Percentiles rank a stretch among this genome's conserved stretches.
Conservation (phyloP, 179 eudicot genomes). For the Sideroxylon spinosum region DNA sequence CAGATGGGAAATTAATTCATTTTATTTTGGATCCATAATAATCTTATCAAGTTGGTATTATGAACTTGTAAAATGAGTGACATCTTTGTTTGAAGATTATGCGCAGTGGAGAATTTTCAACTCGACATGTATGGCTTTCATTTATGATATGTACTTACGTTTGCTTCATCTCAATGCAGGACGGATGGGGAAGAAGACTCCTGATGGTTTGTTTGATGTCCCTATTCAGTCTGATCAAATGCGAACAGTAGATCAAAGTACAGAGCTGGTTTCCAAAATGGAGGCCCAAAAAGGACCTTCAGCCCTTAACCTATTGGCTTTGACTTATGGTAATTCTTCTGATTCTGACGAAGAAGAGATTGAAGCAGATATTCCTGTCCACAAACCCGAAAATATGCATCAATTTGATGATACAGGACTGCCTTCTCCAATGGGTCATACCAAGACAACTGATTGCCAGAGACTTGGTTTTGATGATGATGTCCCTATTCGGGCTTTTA, state of each 20-base stretch:
- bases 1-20: neutral
- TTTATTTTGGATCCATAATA: neutral
- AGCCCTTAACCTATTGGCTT: slow-evolving; percentile 86
- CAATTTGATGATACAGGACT: slow-evolving; percentile 36
- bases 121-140: neutral
- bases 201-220: slow-evolving; percentile 38
- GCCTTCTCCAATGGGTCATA: slow-evolving; percentile 28
- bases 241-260: slow-evolving; percentile 22
- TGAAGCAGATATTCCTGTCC: slow-evolving; percentile 30
- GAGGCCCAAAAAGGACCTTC: slow-evolving; percentile 39
- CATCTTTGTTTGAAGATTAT: neutral
- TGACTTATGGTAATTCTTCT: slow-evolving; percentile 73
- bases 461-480: slow-evolving; percentile 38
- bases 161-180: slow-evolving; percentile 34
- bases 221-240: slow-evolving; percentile 35
- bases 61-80: neutral
- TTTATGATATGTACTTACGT: slow-evolving; percentile 9
- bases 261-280: slow-evolving; percentile 22
- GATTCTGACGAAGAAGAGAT: slow-evolving; percentile 70
- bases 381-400: slow-evolving; percentile 32
- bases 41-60: neutral
- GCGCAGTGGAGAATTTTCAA: neutral
- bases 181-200: slow-evolving; percentile 33
- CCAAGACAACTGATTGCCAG: slow-evolving; percentile 29
- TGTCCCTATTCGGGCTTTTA: slow-evolving; percentile 23